Evolutionary conservation across 2,329 filamentous ascomycete genomes (phyloP), one percentile per base, ranked within the genome.

Genomic region (Curvularia hawaiiensis): DNA sequence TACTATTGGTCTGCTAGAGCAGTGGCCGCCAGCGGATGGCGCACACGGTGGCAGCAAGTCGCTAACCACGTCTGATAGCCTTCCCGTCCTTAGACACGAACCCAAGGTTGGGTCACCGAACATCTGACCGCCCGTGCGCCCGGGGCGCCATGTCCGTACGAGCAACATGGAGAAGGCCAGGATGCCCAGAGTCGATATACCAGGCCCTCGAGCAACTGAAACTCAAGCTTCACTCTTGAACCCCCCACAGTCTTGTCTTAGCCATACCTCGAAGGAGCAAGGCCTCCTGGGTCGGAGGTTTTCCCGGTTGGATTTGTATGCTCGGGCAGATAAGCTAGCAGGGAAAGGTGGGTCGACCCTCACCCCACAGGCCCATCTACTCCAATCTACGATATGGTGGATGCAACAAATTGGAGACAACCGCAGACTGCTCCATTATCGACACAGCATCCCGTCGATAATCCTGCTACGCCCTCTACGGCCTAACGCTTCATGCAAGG

Each of bases 91-190:
- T 39, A 41, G 35, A 43, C 41, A 35, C 39, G 12, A 54, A 28
- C 45, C 43, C 45, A 39, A 41, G 38, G 31, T 46, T 47, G 53
- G 43, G 30, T 54, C 55, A 45, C 55, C 55, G 55, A 58, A 16
- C 50, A 45, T 49, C 46, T 47, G 33, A 33, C 55, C 50, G 55
- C 46, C 30, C 50, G 31, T 54, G 35, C 41, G 18, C 10, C 30
- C 20, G 22, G 46, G 33, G 10, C 24, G 41, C 30, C 47, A 51
- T 31, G 20, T 24, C 40, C 53, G 46, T 20, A 22, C 28, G 26
- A 18, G 33, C 40, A 30, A n/a, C 20, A 16, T n/a, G 33, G 33
- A 38, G n/a, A 22, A 18, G 26, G 16, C 20, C 24, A 40, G 28
- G 22, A 14, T 12, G 30, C 3, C 33, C n/a, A n/a, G 16, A 38